Conservation (phyloP, 1,139 yeast genomes). For the Pichia sp. region DNA sequence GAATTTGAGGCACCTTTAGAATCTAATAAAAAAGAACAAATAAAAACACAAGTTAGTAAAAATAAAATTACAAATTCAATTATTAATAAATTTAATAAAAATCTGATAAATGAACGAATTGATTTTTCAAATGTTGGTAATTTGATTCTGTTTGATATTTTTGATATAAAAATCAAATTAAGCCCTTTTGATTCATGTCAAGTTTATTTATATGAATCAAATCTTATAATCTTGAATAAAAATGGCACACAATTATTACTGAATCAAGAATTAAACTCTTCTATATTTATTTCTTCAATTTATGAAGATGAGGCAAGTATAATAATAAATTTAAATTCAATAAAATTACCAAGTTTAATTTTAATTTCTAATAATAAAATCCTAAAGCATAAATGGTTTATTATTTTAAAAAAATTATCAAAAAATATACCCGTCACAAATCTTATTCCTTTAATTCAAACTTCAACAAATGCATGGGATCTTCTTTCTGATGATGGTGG, state of each 20-base stretch:
- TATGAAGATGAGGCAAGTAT: conserved; percentile 29
- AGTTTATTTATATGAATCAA: conserved; percentile 37
- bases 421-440: conserved; percentile 15
- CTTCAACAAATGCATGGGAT: conserved; percentile 49
- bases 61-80: conserved; percentile 21
- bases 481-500: conserved; percentile 24
- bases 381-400: conserved; percentile 39
- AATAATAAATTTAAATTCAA: conserved; percentile 35
- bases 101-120: conserved; percentile 15
- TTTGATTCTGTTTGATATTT: conserved; percentile 39
- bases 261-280: conserved; percentile 26
- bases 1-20: conserved; percentile 22
- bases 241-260: conserved; percentile 34
- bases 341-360: conserved; percentile 43
- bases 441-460: conserved; percentile 37
- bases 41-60: conserved; percentile 17
- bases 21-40: conserved; percentile 17
- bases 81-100: conserved; percentile 16
- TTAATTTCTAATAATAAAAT: conserved; percentile 34
- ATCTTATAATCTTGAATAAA: conserved; percentile 34
- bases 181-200: conserved; percentile 34
- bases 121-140: conserved; percentile 28
- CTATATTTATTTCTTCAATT: conserved; percentile 34
- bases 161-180: conserved; percentile 36
- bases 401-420: conserved; percentile 26